Evolutionary conservation across 169 alveolate genomes (phyloP).

Genomic region (Plasmodium vivax): DNA sequence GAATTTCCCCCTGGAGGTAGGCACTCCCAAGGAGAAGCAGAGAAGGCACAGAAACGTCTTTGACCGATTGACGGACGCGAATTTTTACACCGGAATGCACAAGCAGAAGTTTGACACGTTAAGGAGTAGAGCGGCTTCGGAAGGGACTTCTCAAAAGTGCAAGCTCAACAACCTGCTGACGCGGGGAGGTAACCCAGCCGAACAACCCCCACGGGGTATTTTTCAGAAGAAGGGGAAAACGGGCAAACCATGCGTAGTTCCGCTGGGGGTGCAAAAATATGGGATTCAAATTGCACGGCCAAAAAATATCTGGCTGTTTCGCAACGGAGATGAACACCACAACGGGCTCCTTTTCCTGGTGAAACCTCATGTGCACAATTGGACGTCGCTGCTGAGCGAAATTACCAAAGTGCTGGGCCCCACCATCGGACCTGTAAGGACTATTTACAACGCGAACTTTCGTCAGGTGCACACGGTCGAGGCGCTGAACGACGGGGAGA

Average conservation of each 20-base stretch:
- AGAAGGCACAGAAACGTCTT: constrained; percentile 75
- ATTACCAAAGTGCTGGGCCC: constrained; percentile 82
- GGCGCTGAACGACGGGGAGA: constrained; percentile 92
- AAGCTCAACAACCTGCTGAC: constrained; percentile 87
- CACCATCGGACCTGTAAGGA: constrained; percentile 91
- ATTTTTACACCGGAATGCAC: constrained; percentile 88
- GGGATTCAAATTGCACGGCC: constrained; percentile 89
- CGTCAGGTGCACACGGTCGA: constrained; percentile 78
- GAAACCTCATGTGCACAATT: constrained; percentile 83
- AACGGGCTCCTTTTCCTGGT: constrained; percentile 89
- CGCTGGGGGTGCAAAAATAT: constrained; percentile 87
- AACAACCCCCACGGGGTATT: constrained; percentile 9
- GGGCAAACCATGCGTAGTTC: constrained; percentile 29
- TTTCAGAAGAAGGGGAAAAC: not conserved
- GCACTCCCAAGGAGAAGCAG: not conserved
- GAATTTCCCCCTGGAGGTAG: not conserved
- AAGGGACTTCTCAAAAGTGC: constrained; percentile 84
- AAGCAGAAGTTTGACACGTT: constrained; percentile 89
- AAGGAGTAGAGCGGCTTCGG: constrained; percentile 88
- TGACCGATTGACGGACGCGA: constrained; percentile 86
- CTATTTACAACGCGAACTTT: constrained; percentile 89
- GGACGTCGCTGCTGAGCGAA: constrained; percentile 84
- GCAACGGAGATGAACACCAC: constrained; percentile 92
- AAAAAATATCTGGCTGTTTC: constrained; percentile 89
- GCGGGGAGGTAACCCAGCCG: constrained; percentile 76